Percentiles rank a stretch among this genome's conserved stretches.
phyloP scores from a whole-genome alignment of 2,329 filamentous ascomycete genomes.

The Metarhizium album region DNA sequence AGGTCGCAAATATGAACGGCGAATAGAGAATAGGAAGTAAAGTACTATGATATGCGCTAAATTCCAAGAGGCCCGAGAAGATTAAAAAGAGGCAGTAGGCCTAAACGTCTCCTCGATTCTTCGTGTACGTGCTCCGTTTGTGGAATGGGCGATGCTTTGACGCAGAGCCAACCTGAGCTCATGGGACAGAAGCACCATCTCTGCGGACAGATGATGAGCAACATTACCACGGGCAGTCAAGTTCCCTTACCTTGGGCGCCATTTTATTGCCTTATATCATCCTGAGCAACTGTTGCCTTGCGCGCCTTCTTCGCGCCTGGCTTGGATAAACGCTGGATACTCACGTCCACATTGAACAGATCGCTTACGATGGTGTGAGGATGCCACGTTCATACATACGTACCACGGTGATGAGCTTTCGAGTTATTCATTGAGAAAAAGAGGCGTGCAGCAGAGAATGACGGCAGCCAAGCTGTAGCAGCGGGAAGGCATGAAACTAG shows the following conservation, averaged over 20 bases:
- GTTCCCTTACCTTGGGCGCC: neutral
- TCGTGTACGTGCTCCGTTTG: neutral
- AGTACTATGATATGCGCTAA: neutral
- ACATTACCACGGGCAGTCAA: neutral
- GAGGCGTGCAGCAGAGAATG: no score
- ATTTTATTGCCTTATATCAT: neutral
- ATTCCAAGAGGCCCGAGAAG: neutral
- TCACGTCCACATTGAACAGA: no score
- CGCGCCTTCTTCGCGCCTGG: no score
- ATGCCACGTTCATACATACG: no score
- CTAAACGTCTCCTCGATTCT: neutral
- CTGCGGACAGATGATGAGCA: neutral
- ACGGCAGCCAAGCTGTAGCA: no score
- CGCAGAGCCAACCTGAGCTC: neutral
- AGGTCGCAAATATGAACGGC: neutral
- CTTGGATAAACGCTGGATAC: no score
- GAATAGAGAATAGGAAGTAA: neutral
- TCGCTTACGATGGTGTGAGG: no score
- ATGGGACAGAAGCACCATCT: neutral
- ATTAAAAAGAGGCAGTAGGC: no score
- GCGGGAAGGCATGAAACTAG: no score
- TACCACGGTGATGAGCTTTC: no score
- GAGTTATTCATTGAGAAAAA: no score
- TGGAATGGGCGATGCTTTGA: neutral
- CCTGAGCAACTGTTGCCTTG: no score